Percentiles rank a stretch among this genome's conserved stretches.
Evolutionary conservation across 495 filamentous ascomycete genomes (phyloP).

Genomic region (Peziza echinospora): DNA sequence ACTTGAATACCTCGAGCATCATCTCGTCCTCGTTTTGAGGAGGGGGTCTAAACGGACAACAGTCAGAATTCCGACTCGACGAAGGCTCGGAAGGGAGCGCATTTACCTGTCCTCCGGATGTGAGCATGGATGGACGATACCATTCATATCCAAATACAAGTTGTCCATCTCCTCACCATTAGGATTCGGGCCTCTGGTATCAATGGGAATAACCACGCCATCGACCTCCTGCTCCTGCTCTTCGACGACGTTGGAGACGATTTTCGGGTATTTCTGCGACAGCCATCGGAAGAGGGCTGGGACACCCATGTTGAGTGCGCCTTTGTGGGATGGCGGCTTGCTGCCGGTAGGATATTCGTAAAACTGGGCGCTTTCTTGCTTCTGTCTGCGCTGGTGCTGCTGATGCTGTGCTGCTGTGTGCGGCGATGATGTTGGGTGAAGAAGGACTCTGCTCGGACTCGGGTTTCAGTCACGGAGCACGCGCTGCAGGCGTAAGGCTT

Average conservation of each 20-base stretch:
- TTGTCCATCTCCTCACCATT: conserved; percentile 98
- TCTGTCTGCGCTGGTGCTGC: no score
- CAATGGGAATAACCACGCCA: conserved; percentile 60
- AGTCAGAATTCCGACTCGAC: not conserved
- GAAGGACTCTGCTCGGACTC: no score
- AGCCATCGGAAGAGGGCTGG: conserved; percentile 21
- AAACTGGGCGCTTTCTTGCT: no score
- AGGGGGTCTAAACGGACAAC: conserved; percentile 31
- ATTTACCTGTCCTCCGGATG: conserved; percentile 61
- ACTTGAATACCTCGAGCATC: conserved; percentile 95
- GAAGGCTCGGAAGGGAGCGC: not conserved
- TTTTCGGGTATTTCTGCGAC: conserved; percentile 44
- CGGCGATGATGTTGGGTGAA: no score
- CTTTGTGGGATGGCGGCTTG: no score
- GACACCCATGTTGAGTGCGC: conserved; percentile 18
- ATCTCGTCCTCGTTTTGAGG: conserved; percentile 93
- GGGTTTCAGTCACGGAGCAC: no score
- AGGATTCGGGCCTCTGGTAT: conserved; percentile 65
- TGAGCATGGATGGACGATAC: conserved; percentile 96
- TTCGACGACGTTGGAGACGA: conserved; percentile 75
- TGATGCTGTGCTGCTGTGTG: no score
- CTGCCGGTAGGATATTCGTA: no score
- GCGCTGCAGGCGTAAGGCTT: no score
- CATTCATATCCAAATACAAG: conserved; percentile 98
- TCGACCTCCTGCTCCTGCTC: conserved; percentile 52